These are phyloP conservation scores for Poa pratensis DNA, from an alignment of 176 grass and related monocot species.

Conservation along the genomic window DNA sequence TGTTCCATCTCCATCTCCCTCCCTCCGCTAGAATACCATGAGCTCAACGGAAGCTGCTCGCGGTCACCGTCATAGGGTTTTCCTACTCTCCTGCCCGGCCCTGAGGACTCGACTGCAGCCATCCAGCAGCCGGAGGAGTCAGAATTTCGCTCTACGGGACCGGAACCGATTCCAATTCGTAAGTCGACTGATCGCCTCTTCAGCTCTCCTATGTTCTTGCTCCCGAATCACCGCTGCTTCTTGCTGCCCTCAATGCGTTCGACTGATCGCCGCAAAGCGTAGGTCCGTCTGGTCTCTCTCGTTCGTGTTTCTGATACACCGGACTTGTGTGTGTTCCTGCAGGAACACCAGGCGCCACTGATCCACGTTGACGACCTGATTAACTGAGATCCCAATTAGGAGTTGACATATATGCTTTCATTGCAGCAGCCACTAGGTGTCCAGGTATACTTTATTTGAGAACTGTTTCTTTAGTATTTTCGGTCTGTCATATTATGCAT, in stretches of 20 bases:
- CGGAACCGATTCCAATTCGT: neutral
- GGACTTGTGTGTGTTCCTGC: too few relatives aligned
- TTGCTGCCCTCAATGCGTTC: neutral
- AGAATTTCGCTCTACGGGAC: neutral
- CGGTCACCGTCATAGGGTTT: neutral
- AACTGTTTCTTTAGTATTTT: too few relatives aligned
- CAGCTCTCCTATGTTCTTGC: neutral
- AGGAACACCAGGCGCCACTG: too few relatives aligned
- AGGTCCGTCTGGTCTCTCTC: too few relatives aligned
- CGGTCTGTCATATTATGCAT: too few relatives aligned
- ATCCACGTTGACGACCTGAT: too few relatives aligned
- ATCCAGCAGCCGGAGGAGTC: neutral
- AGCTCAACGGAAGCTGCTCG: constrained; percentile 1
- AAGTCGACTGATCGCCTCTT: neutral
- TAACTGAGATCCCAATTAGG: too few relatives aligned
- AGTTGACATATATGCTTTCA: too few relatives aligned
- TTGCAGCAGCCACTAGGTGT: too few relatives aligned
- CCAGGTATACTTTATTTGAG: too few relatives aligned
- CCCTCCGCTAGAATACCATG: neutral
- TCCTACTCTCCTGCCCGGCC: neutral
- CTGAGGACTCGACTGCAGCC: neutral
- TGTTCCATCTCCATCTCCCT: neutral
- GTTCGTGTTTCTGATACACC: neutral
- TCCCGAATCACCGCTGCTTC: neutral
- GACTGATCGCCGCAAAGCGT: neutral